These are phyloP conservation scores for Tolypocladium ovalisporum DNA, from an alignment of 2,329 filamentous ascomycete genomes.

Conservation along the genomic window DNA sequence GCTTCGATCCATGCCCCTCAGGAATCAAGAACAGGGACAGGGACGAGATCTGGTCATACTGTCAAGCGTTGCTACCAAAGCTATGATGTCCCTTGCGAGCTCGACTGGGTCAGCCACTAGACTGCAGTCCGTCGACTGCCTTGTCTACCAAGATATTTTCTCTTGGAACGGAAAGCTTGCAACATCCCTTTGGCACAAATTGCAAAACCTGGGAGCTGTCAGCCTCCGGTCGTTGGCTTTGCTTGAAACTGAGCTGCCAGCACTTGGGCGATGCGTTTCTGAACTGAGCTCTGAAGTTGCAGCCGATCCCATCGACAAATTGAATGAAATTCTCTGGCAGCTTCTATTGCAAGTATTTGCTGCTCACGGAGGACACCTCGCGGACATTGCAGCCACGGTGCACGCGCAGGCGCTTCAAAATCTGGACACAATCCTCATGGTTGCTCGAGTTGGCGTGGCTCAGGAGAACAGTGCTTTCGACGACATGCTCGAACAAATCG, in stretches of 20 bases:
- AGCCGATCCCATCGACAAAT: conserved; percentile 34
- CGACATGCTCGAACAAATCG: conserved; percentile 12
- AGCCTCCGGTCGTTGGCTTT: conserved; percentile 50
- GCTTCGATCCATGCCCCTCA: conserved; percentile 19
- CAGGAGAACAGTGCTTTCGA: conserved; percentile 8
- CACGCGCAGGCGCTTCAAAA: conserved; percentile 14
- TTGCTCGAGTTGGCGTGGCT: conserved; percentile 2
- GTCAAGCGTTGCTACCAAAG: conserved; percentile 28
- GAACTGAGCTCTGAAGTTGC: conserved; percentile 36
- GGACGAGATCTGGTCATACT: conserved; percentile 35
- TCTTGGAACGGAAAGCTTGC: conserved; percentile 29
- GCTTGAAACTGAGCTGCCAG: conserved; percentile 53
- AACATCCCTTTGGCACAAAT: conserved; percentile 40
- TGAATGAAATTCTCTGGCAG: conserved; percentile 36
- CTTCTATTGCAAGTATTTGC: conserved; percentile 31
- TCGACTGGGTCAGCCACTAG: conserved; percentile 24
- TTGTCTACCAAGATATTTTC: conserved; percentile 28
- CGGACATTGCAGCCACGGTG: conserved; percentile 14
- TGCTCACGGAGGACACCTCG: conserved; percentile 24
- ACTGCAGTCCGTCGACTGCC: conserved; percentile 36
- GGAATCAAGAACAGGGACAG: not conserved
- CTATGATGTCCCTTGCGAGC: conserved; percentile 20
- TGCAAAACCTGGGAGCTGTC: conserved; percentile 40
- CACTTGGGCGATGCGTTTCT: conserved; percentile 45
- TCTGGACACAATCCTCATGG: conserved; percentile 2